phyloP scores from a whole-genome alignment of 2,329 filamentous ascomycete genomes.

The Zopfia rhizophila region DNA sequence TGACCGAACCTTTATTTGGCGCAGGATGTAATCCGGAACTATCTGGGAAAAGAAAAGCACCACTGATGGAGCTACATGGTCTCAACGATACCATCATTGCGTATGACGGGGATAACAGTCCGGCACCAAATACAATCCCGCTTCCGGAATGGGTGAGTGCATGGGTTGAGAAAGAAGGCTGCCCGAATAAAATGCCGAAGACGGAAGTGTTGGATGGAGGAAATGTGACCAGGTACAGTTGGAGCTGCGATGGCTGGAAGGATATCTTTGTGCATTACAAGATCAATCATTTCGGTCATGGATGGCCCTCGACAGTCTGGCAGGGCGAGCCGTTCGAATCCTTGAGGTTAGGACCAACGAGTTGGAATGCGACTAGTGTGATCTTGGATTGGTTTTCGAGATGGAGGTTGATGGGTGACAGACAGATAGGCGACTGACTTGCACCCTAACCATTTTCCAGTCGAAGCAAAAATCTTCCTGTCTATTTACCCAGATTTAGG shows the following conservation, averaged over 20 bases:
- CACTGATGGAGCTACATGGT: slow-evolving; percentile 34
- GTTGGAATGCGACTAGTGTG: slow-evolving; percentile 33
- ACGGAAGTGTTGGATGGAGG: slow-evolving; percentile 17
- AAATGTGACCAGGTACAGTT: slow-evolving; percentile 22
- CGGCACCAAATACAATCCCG: slow-evolving; percentile 26
- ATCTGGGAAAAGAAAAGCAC: slow-evolving; percentile 12
- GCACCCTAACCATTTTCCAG: no score
- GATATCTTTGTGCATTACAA: slow-evolving; percentile 27
- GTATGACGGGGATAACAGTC: slow-evolving; percentile 32
- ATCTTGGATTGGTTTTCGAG: slow-evolving; percentile 32
- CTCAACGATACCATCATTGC: slow-evolving; percentile 32
- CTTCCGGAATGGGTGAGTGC: slow-evolving; percentile 23
- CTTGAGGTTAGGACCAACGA: slow-evolving; percentile 28
- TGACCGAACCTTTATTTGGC: slow-evolving; percentile 32
- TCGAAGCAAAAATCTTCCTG: no score
- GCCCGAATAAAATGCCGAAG: slow-evolving; percentile 3
- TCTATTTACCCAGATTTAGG: no score
- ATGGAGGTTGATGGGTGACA: slow-evolving; percentile 21
- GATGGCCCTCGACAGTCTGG: slow-evolving; percentile 30
- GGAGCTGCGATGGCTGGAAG: slow-evolving; percentile 26
- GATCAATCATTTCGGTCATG: slow-evolving; percentile 35
- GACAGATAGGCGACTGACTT: no score
- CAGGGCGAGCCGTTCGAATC: slow-evolving; percentile 33
- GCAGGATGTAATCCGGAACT: slow-evolving; percentile 20
- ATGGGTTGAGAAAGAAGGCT: slow-evolving; percentile 25